These are phyloP conservation scores for Prunus dulcis DNA, from an alignment of 306 rosid genomes.

Conservation along the genomic window DNA sequence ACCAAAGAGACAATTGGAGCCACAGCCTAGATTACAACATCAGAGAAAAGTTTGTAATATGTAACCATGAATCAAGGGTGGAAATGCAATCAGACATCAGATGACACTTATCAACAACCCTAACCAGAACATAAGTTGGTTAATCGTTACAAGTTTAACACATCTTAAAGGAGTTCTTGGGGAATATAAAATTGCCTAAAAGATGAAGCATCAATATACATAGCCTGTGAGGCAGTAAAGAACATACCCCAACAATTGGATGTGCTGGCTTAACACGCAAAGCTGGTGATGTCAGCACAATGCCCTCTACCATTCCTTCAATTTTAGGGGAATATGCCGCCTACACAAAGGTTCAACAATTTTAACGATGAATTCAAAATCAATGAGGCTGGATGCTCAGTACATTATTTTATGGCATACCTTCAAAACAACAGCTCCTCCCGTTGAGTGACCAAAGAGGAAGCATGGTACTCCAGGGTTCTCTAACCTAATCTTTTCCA, in stretches of 20 bases:
- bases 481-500: conserved; percentile 76
- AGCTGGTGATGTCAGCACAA: conserved; percentile 92
- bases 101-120: background rate
- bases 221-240: conserved; percentile 1
- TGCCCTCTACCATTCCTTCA: conserved; percentile 74
- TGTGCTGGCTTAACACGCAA: conserved; percentile 93
- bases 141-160: background rate
- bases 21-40: conserved; percentile 55
- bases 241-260: conserved; percentile 86
- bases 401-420: conserved; percentile 29
- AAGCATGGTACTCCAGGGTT: conserved; percentile 94
- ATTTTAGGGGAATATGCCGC: conserved; percentile 61
- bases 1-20: conserved; percentile 88
- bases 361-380: background rate
- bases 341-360: conserved; percentile 32
- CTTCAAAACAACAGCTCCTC: conserved; percentile 95
- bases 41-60: conserved; percentile 2
- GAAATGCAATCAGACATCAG: background rate
- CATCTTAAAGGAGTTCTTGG: background rate
- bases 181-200: background rate
- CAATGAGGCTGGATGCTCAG: background rate
- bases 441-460: conserved; percentile 99
- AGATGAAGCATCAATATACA: background rate
- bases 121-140: background rate
- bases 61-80: background rate